phyloP scores from a whole-genome alignment of 345 rosid species.

The Hypericum perforatum region DNA sequence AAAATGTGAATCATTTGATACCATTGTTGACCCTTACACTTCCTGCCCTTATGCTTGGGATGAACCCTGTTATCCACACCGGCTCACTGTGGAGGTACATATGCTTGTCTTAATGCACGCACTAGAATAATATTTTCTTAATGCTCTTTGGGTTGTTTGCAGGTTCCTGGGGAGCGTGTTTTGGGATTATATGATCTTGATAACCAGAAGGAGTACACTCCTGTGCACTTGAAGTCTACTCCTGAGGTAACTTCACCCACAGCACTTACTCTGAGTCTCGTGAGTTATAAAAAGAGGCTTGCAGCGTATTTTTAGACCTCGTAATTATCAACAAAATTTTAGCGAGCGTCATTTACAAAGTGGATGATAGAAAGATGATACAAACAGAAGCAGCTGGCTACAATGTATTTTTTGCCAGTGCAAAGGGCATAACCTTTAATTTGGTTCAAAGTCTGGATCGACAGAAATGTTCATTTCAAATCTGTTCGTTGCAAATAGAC shows the following conservation, averaged over 20 bases:
- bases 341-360: too few relatives aligned
- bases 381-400: not conserved
- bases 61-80: slow-evolving; percentile 87
- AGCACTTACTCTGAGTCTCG: not conserved
- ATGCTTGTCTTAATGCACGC: slow-evolving; percentile 1
- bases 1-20: slow-evolving; percentile 77
- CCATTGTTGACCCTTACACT: slow-evolving; percentile 61
- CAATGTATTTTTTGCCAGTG: slow-evolving; percentile 47
- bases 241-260: slow-evolving; percentile 40
- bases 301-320: not conserved
- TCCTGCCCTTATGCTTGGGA: slow-evolving; percentile 96
- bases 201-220: slow-evolving; percentile 49
- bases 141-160: slow-evolving; percentile 7
- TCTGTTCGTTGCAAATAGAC: slow-evolving; percentile 74
- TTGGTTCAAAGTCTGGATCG: slow-evolving; percentile 70
- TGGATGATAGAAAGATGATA: too few relatives aligned
- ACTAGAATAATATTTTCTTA: slow-evolving; percentile 3
- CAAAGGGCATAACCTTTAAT: slow-evolving; percentile 46
- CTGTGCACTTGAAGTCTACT: slow-evolving; percentile 57
- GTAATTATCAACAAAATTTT: not conserved
- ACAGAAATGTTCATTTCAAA: slow-evolving; percentile 62
- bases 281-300: not conserved
- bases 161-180: slow-evolving; percentile 88
- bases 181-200: slow-evolving; percentile 75
- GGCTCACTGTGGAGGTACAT: slow-evolving; percentile 73